These are phyloP conservation scores for Monosporascus sp. DNA, from an alignment of 2,329 filamentous ascomycete genomes.

Conservation along the genomic window DNA sequence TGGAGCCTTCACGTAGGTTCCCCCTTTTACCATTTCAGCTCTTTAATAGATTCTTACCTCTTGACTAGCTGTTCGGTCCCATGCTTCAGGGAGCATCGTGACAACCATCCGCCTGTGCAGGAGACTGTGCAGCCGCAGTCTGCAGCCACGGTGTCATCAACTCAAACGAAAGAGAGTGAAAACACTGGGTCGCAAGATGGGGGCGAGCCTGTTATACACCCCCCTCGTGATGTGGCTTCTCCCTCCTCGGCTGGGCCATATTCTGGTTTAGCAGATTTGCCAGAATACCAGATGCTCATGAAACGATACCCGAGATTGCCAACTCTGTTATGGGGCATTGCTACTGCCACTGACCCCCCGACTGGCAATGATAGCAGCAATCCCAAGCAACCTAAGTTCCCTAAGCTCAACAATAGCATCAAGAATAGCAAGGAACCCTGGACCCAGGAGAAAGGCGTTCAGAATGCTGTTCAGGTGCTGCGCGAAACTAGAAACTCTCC, in stretches of 20 bases:
- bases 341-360: slow-evolving; percentile 26
- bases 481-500: slow-evolving; percentile 43
- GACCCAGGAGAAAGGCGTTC: slow-evolving; percentile 54
- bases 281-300: slow-evolving; percentile 23
- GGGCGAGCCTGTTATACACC: background rate
- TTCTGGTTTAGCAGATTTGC: slow-evolving; percentile 21
- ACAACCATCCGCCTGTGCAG: slow-evolving; percentile 40
- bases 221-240: background rate
- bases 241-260: slow-evolving; percentile 1
- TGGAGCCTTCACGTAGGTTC: slow-evolving; percentile 50
- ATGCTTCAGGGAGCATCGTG: slow-evolving; percentile 49
- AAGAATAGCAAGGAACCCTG: slow-evolving; percentile 39
- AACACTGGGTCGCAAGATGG: background rate
- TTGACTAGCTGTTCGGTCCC: slow-evolving; percentile 50
- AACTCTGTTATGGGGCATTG: slow-evolving; percentile 21
- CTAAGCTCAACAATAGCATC: slow-evolving; percentile 20
- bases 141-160: background rate
- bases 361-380: slow-evolving; percentile 1
- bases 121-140: background rate
- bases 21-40: background rate
- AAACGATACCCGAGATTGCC: slow-evolving; percentile 24
- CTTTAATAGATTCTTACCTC: background rate
- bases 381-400: slow-evolving; percentile 2
- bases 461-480: slow-evolving; percentile 50
- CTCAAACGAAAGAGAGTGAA: background rate